A percentile compares a stretch with the other conserved stretches of the same genome.
Conservation (phyloP, 2,329 filamentous ascomycete genomes). For the Xenoacremonium recifei region DNA sequence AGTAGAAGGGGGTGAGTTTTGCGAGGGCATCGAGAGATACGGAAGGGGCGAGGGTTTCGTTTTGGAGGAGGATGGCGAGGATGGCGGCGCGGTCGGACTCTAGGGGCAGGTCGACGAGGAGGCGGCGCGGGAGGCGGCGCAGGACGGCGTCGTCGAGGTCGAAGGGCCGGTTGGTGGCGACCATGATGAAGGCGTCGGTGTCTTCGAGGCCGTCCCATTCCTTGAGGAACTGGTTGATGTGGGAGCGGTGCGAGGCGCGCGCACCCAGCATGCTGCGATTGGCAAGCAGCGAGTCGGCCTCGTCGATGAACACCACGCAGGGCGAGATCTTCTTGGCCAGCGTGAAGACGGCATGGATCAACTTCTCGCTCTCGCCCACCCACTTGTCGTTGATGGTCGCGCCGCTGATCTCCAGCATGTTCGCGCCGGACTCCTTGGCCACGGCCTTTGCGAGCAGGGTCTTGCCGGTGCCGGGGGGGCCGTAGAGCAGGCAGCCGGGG, state of each 20-base stretch:
- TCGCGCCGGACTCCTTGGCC: constrained; percentile 66
- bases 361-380: constrained; percentile 95
- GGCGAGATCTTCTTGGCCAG: constrained; percentile 89
- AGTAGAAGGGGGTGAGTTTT: constrained; percentile 71
- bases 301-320: constrained; percentile 94
- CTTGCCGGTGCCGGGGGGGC: constrained; percentile 79
- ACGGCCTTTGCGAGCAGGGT: constrained; percentile 69
- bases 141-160: constrained; percentile 89
- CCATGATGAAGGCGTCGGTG: constrained; percentile 92
- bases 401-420: constrained; percentile 83
- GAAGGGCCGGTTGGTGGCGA: constrained; percentile 92
- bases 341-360: constrained; percentile 86
- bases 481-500: constrained; percentile 83
- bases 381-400: constrained; percentile 95
- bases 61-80: constrained; percentile 67
- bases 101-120: constrained; percentile 72
- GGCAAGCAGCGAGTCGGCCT: constrained; percentile 89
- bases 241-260: constrained; percentile 74
- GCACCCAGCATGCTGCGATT: constrained; percentile 66
- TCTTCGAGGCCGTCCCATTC: constrained; percentile 93
- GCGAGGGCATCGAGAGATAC: constrained; percentile 65
- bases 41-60: constrained; percentile 59
- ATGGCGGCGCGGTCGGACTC: constrained; percentile 66
- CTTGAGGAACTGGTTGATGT: constrained; percentile 93
- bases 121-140: constrained; percentile 68